Conservation (phyloP, 1,284 basidiomycete species). For the Xerocomus amazonicus region DNA sequence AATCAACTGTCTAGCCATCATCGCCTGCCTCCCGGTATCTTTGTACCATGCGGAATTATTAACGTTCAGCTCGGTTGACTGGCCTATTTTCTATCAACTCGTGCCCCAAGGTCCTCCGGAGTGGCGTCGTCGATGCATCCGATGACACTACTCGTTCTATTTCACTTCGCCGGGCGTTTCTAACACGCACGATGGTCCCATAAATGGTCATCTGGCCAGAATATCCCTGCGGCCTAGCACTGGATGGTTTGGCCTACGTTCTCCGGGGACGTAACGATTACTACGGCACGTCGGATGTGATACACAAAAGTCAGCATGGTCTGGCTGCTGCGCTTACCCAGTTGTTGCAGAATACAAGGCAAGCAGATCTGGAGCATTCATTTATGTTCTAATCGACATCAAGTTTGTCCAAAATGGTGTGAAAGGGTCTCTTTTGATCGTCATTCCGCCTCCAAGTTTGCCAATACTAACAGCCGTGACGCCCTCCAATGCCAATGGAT, state of each 20-base stretch:
- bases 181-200: neutral
- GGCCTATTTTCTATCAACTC: neutral
- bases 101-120: neutral
- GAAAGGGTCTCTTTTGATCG: conserved; percentile 8
- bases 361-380: conserved; percentile 2
- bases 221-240: conserved; percentile 11
- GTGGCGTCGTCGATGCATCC: neutral
- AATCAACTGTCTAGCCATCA: neutral
- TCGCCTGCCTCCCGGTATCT: neutral
- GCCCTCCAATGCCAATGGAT: conserved; percentile 16
- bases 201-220: conserved; percentile 2
- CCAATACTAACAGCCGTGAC: conserved; percentile 14
- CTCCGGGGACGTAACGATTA: conserved; percentile 7
- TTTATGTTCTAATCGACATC: conserved; percentile 1
- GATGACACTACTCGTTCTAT: neutral
- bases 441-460: conserved; percentile 5
- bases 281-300: conserved; percentile 8
- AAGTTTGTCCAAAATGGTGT: conserved; percentile 7
- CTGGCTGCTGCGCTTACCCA: conserved; percentile 1
- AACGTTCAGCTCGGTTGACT: neutral
- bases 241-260: conserved; percentile 27
- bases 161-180: neutral
- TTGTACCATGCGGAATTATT: neutral
- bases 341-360: conserved; percentile 10
- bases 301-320: neutral